Evolutionary conservation across 495 filamentous ascomycete genomes (phyloP).

Genomic region (Penicillium chermesinum): DNA sequence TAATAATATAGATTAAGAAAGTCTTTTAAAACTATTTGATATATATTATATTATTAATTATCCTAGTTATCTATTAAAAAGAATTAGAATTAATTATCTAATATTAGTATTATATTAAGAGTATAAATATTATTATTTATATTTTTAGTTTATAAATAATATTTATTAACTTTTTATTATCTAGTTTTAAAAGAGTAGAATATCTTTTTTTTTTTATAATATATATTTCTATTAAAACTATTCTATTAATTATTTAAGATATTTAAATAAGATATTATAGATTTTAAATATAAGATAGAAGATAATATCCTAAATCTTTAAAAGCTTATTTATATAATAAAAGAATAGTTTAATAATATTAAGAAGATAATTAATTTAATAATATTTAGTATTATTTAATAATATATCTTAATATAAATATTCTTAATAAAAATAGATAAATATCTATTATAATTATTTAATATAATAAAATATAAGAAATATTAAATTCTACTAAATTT

Average conservation of each 20-base stretch:
- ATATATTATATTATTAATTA: slow-evolving; percentile 10
- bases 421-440: background rate
- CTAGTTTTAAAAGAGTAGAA: background rate
- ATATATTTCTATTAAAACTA: too few relatives aligned
- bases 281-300: too few relatives aligned
- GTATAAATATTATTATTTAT: too few relatives aligned
- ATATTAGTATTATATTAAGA: background rate
- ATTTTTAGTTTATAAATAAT: too few relatives aligned
- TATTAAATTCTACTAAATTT: too few relatives aligned
- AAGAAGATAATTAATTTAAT: too few relatives aligned
- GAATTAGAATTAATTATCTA: background rate
- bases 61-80: background rate
- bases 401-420: too few relatives aligned
- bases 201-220: background rate
- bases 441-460: background rate
- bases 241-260: background rate
- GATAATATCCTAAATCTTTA: too few relatives aligned
- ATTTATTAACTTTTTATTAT: slow-evolving; percentile 1
- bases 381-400: too few relatives aligned
- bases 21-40: slow-evolving; percentile 1
- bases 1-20: slow-evolving; percentile 4
- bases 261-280: background rate
- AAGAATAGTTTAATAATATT: too few relatives aligned
- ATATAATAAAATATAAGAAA: too few relatives aligned
- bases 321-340: too few relatives aligned